These are phyloP conservation scores for Talaromyces sp. DNA, from an alignment of 2,329 filamentous ascomycete genomes.

Conservation along the genomic window DNA sequence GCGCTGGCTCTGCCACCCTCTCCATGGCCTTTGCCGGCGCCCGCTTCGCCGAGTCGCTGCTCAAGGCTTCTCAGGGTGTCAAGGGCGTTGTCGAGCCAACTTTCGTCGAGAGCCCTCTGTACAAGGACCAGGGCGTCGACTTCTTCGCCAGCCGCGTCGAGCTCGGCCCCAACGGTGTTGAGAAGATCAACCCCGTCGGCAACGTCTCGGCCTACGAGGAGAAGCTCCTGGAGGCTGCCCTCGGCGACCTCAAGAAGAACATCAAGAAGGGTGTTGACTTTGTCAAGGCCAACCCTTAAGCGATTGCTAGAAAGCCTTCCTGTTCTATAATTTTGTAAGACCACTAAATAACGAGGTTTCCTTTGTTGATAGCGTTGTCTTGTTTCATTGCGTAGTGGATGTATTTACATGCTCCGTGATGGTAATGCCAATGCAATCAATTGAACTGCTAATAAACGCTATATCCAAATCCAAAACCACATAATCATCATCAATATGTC, in stretches of 20 bases:
- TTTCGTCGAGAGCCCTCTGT: slow-evolving; percentile 93
- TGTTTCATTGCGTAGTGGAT: neutral
- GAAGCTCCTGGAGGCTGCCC: slow-evolving; percentile 78
- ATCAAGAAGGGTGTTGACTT: slow-evolving; percentile 82
- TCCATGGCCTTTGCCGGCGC: slow-evolving; percentile 98
- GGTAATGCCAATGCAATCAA: neutral
- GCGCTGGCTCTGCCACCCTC: slow-evolving; percentile 91
- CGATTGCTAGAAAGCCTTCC: slow-evolving; percentile 7
- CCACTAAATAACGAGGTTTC: slow-evolving; percentile 6
- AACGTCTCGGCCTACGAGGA: slow-evolving; percentile 79
- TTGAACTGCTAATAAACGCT: neutral
- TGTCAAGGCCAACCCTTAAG: slow-evolving; percentile 54
- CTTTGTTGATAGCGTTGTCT: slow-evolving; percentile 1
- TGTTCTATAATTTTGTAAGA: slow-evolving; percentile 8
- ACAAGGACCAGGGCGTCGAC: slow-evolving; percentile 95
- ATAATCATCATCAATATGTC: neutral
- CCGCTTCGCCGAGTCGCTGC: slow-evolving; percentile 79
- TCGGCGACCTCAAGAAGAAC: slow-evolving; percentile 67
- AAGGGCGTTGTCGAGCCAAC: slow-evolving; percentile 94
- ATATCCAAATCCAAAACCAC: neutral
- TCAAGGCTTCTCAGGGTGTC: slow-evolving; percentile 88
- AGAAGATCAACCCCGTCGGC: slow-evolving; percentile 87
- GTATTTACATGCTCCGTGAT: neutral
- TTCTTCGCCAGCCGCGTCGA: slow-evolving; percentile 97
- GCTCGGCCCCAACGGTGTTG: slow-evolving; percentile 91